Percentiles rank a stretch among this genome's conserved stretches.
Conservation (phyloP, 768 basidiomycete species). For the Crucibulum laeve region DNA sequence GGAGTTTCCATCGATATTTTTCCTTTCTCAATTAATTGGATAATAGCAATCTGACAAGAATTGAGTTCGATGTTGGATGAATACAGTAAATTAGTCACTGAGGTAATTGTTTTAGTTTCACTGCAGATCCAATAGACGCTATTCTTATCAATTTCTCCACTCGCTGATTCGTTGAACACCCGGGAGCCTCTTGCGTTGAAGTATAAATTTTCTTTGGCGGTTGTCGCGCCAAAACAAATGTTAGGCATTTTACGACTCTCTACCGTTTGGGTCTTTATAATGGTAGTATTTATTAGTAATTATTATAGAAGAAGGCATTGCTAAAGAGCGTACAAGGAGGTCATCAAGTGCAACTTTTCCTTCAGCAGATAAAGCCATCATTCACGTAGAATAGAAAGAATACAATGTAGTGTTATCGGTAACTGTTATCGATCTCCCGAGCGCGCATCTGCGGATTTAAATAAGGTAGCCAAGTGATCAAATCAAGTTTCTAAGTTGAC, state of each 20-base stretch:
- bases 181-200: constrained; percentile 17
- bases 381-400: background rate
- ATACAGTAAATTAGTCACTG: constrained; percentile 11
- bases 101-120: constrained; percentile 23
- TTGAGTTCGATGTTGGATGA: background rate
- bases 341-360: constrained; percentile 9
- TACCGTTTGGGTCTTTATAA: constrained; percentile 12
- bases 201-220: constrained; percentile 18
- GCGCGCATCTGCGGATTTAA: too few species aligned
- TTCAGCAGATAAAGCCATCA: constrained; percentile 7
- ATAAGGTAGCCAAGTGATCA: too few species aligned
- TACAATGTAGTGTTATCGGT: background rate
- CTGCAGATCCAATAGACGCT: constrained; percentile 30
- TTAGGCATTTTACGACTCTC: constrained; percentile 17
- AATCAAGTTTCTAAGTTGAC: too few species aligned
- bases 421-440: too few species aligned
- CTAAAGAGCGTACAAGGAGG: constrained; percentile 9
- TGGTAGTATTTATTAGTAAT: background rate
- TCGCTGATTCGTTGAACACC: constrained; percentile 17
- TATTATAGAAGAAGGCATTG: background rate
- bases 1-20: constrained; percentile 23
- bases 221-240: constrained; percentile 18
- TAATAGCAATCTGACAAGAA: constrained; percentile 19
- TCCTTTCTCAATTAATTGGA: constrained; percentile 29
- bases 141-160: constrained; percentile 17